These are phyloP conservation scores for Cercospora zeae-maydis DNA, from an alignment of 2,329 filamentous ascomycete genomes.

Conservation along the genomic window DNA sequence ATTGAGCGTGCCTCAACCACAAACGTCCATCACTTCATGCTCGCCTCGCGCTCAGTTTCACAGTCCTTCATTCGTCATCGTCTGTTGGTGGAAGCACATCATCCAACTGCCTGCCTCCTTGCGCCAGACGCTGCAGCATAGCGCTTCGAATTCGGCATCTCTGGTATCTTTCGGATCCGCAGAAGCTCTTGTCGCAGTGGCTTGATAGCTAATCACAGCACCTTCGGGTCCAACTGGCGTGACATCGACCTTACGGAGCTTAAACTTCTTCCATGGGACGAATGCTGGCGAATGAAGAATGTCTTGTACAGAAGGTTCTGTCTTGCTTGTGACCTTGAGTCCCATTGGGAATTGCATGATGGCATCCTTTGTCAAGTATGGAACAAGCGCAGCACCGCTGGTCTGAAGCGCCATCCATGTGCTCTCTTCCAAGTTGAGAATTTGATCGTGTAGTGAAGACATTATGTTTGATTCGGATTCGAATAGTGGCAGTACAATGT, in stretches of 20 bases:
- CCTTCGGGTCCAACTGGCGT: constrained; percentile 27
- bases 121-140: constrained; percentile 33
- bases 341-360: constrained; percentile 30
- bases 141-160: constrained; percentile 31
- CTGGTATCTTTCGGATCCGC: constrained; percentile 17
- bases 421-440: constrained; percentile 30
- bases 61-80: constrained; percentile 18
- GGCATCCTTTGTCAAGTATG: constrained; percentile 29
- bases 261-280: constrained; percentile 32
- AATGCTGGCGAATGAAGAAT: constrained; percentile 30
- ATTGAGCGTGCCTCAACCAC: not conserved
- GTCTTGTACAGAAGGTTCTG: constrained; percentile 29
- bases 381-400: constrained; percentile 26
- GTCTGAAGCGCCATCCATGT: constrained; percentile 32
- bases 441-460: constrained; percentile 21
- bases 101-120: constrained; percentile 27
- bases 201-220: constrained; percentile 31
- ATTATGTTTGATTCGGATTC: not conserved
- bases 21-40: not conserved
- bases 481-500: not conserved
- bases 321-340: constrained; percentile 29
- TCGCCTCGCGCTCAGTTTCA: not conserved
- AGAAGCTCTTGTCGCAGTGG: constrained; percentile 26
- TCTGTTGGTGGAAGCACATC: constrained; percentile 34
- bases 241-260: constrained; percentile 30